Percentiles rank a stretch among this genome's conserved stretches.
phyloP scores from a whole-genome alignment of 768 basidiomycete species.

The Russula foetens region DNA sequence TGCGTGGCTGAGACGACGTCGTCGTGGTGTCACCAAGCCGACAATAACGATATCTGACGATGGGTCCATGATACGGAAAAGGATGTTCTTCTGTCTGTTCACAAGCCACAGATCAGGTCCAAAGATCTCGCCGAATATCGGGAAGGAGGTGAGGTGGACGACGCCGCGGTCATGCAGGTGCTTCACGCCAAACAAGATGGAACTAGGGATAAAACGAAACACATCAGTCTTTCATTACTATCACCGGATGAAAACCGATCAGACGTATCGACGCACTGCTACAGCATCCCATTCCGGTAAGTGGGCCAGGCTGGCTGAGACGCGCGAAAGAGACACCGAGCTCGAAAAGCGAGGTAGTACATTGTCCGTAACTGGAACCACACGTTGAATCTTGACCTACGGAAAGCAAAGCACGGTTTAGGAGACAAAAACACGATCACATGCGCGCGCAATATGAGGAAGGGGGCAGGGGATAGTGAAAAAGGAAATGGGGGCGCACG shows the following conservation, averaged over 20 bases:
- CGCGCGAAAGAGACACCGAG: slow-evolving; percentile 86
- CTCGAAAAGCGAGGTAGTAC: slow-evolving; percentile 89
- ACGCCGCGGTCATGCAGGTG: slow-evolving; percentile 91
- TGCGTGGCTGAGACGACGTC: too few species aligned
- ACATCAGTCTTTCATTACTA: too few species aligned
- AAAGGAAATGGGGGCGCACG: too few species aligned
- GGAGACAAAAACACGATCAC: too few species aligned
- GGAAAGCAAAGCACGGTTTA: too few species aligned
- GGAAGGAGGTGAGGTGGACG: slow-evolving; percentile 50
- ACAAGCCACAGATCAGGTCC: too few species aligned
- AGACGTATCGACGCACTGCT: too few species aligned
- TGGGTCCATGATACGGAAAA: slow-evolving; percentile 70
- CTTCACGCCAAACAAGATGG: slow-evolving; percentile 69
- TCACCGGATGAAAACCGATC: slow-evolving; percentile 43
- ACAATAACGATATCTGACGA: slow-evolving; percentile 85
- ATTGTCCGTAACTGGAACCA: slow-evolving; percentile 92
- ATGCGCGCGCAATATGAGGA: too few species aligned
- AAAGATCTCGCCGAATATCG: neutral
- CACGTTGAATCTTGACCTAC: slow-evolving; percentile 94
- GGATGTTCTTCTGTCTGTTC: slow-evolving; percentile 89
- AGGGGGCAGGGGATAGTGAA: too few species aligned
- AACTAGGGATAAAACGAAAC: too few species aligned
- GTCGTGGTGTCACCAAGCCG: too few species aligned
- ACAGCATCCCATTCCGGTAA: slow-evolving; percentile 90
- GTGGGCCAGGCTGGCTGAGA: slow-evolving; percentile 76